These are phyloP conservation scores for Blastomyces gilchristii DNA, from an alignment of 2,329 filamentous ascomycete species.

Conservation along the genomic window DNA sequence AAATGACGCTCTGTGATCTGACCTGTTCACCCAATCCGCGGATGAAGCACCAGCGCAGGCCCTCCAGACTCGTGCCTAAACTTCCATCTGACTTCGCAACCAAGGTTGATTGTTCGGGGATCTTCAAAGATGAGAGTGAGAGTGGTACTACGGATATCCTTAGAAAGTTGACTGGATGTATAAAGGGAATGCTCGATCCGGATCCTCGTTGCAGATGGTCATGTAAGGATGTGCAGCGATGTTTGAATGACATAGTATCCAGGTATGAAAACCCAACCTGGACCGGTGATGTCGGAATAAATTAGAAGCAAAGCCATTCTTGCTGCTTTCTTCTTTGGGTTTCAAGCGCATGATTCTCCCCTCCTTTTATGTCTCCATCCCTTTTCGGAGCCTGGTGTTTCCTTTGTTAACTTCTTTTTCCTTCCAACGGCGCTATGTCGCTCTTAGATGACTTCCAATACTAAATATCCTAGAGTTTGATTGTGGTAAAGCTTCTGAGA, in stretches of 20 bases:
- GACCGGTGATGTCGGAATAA: neutral
- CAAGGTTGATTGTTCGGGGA: slow-evolving; percentile 28
- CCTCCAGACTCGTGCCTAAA: slow-evolving; percentile 10
- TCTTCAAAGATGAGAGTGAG: slow-evolving; percentile 18
- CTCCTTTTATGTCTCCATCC: neutral
- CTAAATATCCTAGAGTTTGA: neutral
- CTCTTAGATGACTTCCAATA: neutral
- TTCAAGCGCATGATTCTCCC: neutral
- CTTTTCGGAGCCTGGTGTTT: neutral
- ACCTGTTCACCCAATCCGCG: slow-evolving; percentile 21
- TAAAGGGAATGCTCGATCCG: slow-evolving; percentile 34
- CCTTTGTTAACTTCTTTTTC: neutral
- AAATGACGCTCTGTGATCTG: slow-evolving; percentile 33
- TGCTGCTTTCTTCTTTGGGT: neutral
- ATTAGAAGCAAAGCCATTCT: neutral
- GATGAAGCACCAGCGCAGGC: slow-evolving; percentile 6
- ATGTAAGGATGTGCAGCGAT: slow-evolving; percentile 28
- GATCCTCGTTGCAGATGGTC: slow-evolving; percentile 29
- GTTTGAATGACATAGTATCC: slow-evolving; percentile 24
- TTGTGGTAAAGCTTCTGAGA: neutral
- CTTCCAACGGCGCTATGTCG: neutral
- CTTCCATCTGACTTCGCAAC: slow-evolving; percentile 31
- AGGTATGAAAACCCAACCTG: slow-evolving; percentile 8
- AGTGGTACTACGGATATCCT: slow-evolving; percentile 26
- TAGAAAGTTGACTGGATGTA: slow-evolving; percentile 23